Base-by-base conservation (phyloP, 345 rosid genomes). In the Psidium friedrichsthalianum region DNA sequence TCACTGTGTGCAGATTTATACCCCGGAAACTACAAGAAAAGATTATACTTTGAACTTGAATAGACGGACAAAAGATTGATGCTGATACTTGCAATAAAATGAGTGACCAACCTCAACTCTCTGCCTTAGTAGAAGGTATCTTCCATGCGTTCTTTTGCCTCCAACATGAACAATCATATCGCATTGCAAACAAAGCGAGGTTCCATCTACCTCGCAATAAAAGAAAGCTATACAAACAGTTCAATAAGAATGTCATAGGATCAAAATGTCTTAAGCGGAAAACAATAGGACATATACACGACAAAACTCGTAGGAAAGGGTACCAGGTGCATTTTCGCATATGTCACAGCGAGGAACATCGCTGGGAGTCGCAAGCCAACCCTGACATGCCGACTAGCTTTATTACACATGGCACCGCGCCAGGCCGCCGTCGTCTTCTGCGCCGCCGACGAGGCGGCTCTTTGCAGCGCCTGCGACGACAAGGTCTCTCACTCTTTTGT, bases 361-460 rank as follows among this genome's bases (percentile, higher is more conserved):
- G 44, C 92, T 92, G 12, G 98, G 98, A 91, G 84, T 88, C 20
- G 95, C 99, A 44, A 96, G 74, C 96, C 94, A 74, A 94, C 95
- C 74, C 98, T 88, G 56, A 94, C 91, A 91, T 96, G 99, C 82
- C 98, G 90, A 85, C 96, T 94, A 82, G 98, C 99, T 21, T 94
- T 93, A 89, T 96, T 94, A 87, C 96, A 94, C 95, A 90, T 89
- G 83, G 99, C 56, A 95, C 98, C 98, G 92, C 82, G 94, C 96
- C 83, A n/a, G n/a, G 94, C 95, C 69, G 99, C 99, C n/a, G 86
- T 90, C 82, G 91, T 94, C 64, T 96, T 95, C 90, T 96, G 98
- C 82, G 98, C 98, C 44, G 98, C 96, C 52, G 96, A 95, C 86
- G 98, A 95, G 90, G 98, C 98, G 24, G 94, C 98, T 22, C 96